Conservation (phyloP, 805 yeast species). For the Teunomyces funiuensis region DNA sequence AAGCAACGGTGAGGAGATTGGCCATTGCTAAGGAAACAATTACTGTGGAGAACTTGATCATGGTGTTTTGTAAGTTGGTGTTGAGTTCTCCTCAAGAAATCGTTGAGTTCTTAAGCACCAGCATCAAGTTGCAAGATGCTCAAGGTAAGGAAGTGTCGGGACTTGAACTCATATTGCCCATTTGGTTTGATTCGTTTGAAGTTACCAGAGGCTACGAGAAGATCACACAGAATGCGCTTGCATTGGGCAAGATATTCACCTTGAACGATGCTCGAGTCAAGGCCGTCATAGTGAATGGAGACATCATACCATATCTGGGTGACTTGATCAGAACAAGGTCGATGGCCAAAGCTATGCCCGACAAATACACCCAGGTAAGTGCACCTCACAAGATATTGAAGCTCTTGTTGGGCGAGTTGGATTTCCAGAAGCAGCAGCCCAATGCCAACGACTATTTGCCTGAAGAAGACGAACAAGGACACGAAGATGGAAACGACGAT, state of each 20-base stretch:
- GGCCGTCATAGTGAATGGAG: conserved; percentile 69
- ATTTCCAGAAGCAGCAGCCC: conserved; percentile 58
- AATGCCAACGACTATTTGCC: conserved; percentile 39
- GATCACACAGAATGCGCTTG: conserved; percentile 65
- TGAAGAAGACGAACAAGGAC: conserved; percentile 18
- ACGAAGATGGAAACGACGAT: conserved; percentile 45
- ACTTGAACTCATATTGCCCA: conserved; percentile 58
- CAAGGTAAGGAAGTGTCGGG: conserved; percentile 32
- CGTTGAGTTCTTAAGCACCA: conserved; percentile 54
- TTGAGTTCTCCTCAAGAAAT: conserved; percentile 61
- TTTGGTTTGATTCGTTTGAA: conserved; percentile 84
- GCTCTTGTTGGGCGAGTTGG: conserved; percentile 66
- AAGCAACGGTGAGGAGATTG: conserved; percentile 71
- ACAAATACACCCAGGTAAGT: conserved; percentile 61
- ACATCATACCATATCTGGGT: conserved; percentile 58
- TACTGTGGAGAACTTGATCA: conserved; percentile 73
- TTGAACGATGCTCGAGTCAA: conserved; percentile 56
- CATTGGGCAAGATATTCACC: conserved; percentile 65
- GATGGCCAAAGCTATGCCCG: conserved; percentile 67
- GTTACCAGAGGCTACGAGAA: conserved; percentile 75
- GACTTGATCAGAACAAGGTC: conserved; percentile 83
- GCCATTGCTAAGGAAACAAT: conserved; percentile 64
- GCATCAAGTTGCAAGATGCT: conserved; percentile 31
- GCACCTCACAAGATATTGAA: conserved; percentile 73
- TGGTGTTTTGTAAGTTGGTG: conserved; percentile 74